Conservation (phyloP, 75 land plant species). For the Selaginella moellendorffii region DNA sequence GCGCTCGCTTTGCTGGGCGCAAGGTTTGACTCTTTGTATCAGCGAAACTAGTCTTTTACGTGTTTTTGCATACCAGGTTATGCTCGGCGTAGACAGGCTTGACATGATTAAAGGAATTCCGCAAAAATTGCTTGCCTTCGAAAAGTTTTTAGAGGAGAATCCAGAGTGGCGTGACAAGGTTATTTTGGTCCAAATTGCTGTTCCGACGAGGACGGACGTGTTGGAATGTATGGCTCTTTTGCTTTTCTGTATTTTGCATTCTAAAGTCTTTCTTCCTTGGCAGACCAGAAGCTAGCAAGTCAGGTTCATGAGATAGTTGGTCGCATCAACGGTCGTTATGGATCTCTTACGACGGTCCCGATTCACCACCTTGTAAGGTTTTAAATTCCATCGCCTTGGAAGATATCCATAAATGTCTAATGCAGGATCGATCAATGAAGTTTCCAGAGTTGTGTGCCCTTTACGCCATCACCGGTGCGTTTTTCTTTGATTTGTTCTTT, state of each 20-base stretch:
- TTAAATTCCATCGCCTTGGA: no score
- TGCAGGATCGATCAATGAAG: conserved; percentile 94
- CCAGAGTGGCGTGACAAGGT: conserved; percentile 86
- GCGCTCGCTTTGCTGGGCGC: conserved; percentile 61
- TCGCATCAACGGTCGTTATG: conserved; percentile 98
- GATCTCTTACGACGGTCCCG: conserved; percentile 87
- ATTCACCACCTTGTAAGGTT: conserved; percentile 90
- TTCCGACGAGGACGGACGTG: conserved; percentile 96
- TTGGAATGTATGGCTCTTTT: conserved; percentile 91
- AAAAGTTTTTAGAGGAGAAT: conserved; percentile 95
- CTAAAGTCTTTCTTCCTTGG: no score
- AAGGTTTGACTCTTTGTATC: no score
- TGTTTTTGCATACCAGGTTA: conserved; percentile 39
- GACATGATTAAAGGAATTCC: conserved; percentile 99
- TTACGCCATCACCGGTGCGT: conserved; percentile 81
- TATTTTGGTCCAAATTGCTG: conserved; percentile 91
- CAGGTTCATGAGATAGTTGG: conserved; percentile 99
- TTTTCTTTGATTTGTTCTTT: neutral
- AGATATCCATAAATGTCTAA: no score
- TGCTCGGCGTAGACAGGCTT: conserved; percentile 97
- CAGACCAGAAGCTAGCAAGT: conserved; percentile 96
- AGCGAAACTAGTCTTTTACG: no score
- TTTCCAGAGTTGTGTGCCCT: conserved; percentile 87
- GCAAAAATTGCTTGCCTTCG: conserved; percentile 93
- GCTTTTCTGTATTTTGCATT: no score